A percentile compares a stretch with the other conserved stretches of the same genome.
phyloP scores from a whole-genome alignment of 495 filamentous ascomycete species.

The Tetracladium setigerum region DNA sequence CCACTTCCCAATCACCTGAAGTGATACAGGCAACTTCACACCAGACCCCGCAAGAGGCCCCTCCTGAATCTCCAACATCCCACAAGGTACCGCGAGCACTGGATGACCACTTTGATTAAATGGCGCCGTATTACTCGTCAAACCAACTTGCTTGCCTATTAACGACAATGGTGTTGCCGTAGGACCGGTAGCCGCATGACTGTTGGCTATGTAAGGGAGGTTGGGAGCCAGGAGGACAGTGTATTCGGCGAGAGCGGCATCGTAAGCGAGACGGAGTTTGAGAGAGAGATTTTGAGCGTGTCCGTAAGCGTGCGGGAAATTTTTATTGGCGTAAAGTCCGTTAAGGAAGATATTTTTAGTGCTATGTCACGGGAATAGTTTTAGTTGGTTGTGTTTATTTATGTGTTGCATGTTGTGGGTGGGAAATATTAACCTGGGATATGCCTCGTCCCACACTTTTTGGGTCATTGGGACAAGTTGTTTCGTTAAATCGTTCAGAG shows the following conservation, averaged over 20 bases:
- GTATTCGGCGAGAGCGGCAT: conserved; percentile 29
- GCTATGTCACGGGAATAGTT: conserved; percentile 13
- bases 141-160: conserved; percentile 33
- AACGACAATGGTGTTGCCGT: conserved; percentile 33
- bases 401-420: not conserved
- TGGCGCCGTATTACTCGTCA: conserved; percentile 43
- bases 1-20: conserved; percentile 40
- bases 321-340: conserved; percentile 31
- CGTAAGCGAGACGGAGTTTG: conserved; percentile 32
- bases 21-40: conserved; percentile 39
- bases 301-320: conserved; percentile 32
- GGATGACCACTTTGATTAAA: conserved; percentile 52
- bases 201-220: conserved; percentile 31
- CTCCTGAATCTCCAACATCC: conserved; percentile 32
- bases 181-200: conserved; percentile 24
- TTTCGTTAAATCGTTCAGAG: conserved; percentile 17
- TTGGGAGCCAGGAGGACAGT: conserved; percentile 39
- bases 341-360: conserved; percentile 38
- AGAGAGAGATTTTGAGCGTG: conserved; percentile 36
- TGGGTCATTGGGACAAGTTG: not conserved
- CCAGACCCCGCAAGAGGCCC: conserved; percentile 8
- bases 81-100: conserved; percentile 42
- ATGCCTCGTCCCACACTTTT: too few species aligned
- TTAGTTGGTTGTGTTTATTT: not conserved
- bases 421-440: conserved; percentile 3